Conservation (phyloP, 2,329 filamentous ascomycete genomes). For the Grosmannia penicillata region DNA sequence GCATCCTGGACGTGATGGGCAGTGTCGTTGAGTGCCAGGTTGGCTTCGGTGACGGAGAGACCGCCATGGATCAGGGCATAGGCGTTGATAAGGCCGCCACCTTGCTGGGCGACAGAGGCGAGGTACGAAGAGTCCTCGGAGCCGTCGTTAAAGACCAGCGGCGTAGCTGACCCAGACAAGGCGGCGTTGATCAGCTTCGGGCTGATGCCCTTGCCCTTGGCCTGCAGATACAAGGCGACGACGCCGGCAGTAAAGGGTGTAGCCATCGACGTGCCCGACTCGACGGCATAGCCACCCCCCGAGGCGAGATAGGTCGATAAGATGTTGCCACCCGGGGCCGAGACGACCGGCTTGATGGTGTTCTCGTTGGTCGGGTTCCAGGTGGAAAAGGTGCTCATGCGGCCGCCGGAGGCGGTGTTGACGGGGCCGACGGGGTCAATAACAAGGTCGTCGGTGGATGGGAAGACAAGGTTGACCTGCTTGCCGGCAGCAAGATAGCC, state of each 20-base stretch:
- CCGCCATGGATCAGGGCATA: conserved; percentile 30
- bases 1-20: conserved; percentile 33
- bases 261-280: conserved; percentile 40
- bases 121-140: conserved; percentile 21
- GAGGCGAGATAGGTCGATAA: conserved; percentile 33
- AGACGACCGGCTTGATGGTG: conserved; percentile 31
- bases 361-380: conserved; percentile 34
- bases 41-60: conserved; percentile 35
- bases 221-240: conserved; percentile 36
- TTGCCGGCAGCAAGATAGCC: conserved; percentile 22
- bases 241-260: conserved; percentile 30
- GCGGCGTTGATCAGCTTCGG: conserved; percentile 24
- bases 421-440: conserved; percentile 17
- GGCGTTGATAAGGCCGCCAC: conserved; percentile 44
- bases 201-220: conserved; percentile 13
- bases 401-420: conserved; percentile 31
- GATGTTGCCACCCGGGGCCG: conserved; percentile 32
- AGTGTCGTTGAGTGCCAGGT: conserved; percentile 49
- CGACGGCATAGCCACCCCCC: conserved; percentile 27
- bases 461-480: conserved; percentile 3
- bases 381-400: conserved; percentile 21
- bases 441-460: neutral
- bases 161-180: too few relatives aligned
- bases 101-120: conserved; percentile 45
- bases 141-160: conserved; percentile 30